Base-by-base conservation (phyloP, 2,329 filamentous ascomycete genomes). In the Polytolypa hystricis region DNA sequence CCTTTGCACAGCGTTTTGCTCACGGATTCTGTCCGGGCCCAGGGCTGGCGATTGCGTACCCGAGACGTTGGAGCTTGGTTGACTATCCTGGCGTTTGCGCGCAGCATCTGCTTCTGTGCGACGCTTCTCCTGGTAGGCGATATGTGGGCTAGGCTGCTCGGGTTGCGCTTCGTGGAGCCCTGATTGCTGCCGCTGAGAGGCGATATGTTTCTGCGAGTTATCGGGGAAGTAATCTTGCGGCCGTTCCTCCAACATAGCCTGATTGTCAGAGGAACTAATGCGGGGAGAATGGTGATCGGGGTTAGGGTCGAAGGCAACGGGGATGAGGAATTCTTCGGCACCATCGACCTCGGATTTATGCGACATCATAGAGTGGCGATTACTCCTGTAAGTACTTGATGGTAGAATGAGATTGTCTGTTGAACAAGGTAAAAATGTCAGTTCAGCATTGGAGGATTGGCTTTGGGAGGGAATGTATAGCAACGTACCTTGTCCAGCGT, bases 101-200 rank as follows among this genome's bases (percentile, higher is more conserved):
- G 39, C 35, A 6, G 48, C 31, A 21, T 54, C 53, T 10, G 34
- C 33, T 2, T 77, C 74, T 1, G 77, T 78, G 4, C 82, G 74
- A 2, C 76, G 75, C 58, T 87, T 91, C 51, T 93, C 84, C 56
- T 93, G 85, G 55, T 86, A 93, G 15, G 85, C 82, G 49, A 93
- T 93, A 52, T 94, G 86, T n/a, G 86, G 84, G 11, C 84, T 86
- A 2, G 77, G 73, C 41, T 64, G 54, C 34, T 52, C 61, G 6
- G 47, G 69, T 52, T 47, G 64, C 46, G 44, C 60, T 54, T 48
- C 47, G n/a, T n/a, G n/a, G n/a, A n/a, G n/a, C n/a, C n/a, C n/a
- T 28, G 46, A 47, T n/a, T 37, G 20, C 14, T 44, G 43, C 9
- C 43, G 42, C 17, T 47, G 46, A 14, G 44, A 45, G 35, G 17